A percentile compares a stretch with the other conserved stretches of the same genome.
Evolutionary conservation across 129 eudicot genomes (phyloP).

Genomic region (Mikania micrantha): DNA sequence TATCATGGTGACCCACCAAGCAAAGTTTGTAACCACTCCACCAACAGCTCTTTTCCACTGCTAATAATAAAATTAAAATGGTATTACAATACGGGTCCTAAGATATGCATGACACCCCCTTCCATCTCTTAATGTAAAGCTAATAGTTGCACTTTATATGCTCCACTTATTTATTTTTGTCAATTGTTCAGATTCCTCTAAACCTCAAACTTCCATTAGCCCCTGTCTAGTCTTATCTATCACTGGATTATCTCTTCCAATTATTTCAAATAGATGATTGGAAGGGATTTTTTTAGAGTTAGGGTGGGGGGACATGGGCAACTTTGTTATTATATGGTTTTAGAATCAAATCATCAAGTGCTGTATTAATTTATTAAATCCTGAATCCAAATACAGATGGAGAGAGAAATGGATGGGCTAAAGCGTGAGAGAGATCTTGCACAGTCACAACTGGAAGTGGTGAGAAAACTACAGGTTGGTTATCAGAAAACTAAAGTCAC

Average conservation of each 20-base stretch:
- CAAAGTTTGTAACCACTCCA: background rate
- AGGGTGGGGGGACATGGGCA: background rate
- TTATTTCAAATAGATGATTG: background rate
- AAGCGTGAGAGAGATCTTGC: conserved; percentile 87
- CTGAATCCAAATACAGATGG: conserved; percentile 61
- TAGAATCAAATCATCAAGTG: conserved; percentile 8
- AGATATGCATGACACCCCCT: background rate
- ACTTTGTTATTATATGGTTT: conserved; percentile 12
- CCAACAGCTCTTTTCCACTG: background rate
- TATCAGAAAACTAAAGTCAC: background rate
- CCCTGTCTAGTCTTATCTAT: background rate
- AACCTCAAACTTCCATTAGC: background rate
- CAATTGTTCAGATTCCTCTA: background rate
- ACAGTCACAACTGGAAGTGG: conserved; percentile 69
- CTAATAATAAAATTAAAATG: background rate
- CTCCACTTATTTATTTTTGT: background rate
- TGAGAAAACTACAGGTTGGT: conserved; percentile 63
- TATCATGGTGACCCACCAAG: background rate
- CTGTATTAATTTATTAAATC: conserved; percentile 9
- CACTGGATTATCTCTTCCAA: background rate
- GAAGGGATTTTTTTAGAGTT: background rate
- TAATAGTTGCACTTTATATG: background rate
- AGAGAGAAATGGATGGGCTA: conserved; percentile 74
- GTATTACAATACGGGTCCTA: background rate
- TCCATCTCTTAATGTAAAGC: background rate